A percentile compares a stretch with the other conserved stretches of the same genome.
Evolutionary conservation across 257 asterid species (phyloP).

Genomic region (Fraxinus pennsylvanica): DNA sequence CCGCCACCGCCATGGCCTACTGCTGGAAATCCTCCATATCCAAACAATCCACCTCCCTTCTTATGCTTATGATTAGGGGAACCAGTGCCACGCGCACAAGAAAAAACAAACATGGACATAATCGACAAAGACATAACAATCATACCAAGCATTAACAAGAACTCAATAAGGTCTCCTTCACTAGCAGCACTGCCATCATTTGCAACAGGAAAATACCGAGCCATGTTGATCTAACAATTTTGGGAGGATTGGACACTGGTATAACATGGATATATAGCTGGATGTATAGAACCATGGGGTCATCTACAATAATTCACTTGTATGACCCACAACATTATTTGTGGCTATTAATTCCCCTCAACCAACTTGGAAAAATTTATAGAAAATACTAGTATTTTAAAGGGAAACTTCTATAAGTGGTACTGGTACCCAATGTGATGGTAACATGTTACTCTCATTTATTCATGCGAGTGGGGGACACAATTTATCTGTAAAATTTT

Average conservation of each 20-base stretch:
- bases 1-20: not conserved
- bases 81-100: conserved; percentile 20
- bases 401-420: too few species aligned
- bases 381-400: too few species aligned
- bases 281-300: not conserved
- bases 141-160: conserved; percentile 31
- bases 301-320: too few species aligned
- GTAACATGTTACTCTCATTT: too few species aligned
- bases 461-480: too few species aligned
- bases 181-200: conserved; percentile 5
- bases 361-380: too few species aligned
- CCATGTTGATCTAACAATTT: conserved; percentile 26
- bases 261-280: not conserved
- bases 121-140: conserved; percentile 2
- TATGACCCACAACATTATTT: too few species aligned
- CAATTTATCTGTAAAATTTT: too few species aligned
- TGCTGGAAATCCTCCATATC: not conserved
- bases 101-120: conserved; percentile 26
- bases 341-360: too few species aligned
- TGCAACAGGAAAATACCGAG: not conserved
- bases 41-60: not conserved
- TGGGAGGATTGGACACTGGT: not conserved
- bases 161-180: conserved; percentile 10
- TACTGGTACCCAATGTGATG: too few species aligned
- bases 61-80: not conserved